Base-by-base conservation (phyloP, 805 yeast species). In the Brettanomyces nanus region DNA sequence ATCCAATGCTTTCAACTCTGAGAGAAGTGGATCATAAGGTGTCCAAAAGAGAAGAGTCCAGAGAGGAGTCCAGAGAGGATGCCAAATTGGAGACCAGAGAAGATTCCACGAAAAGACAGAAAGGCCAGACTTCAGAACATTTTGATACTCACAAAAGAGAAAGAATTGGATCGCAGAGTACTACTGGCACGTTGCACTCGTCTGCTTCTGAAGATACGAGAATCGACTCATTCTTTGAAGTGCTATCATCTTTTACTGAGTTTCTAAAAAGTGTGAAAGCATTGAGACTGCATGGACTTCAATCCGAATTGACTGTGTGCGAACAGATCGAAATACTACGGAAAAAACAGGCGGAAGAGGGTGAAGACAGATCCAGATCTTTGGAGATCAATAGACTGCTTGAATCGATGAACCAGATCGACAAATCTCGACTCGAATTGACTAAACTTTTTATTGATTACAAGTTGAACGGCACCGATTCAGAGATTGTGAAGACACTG, bases 361-460 rank as follows among this genome's bases (percentile, higher is more conserved):
- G 15, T 3, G 27, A 26, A 13, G 36, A 22, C 10, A 33, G 27
- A 4, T 10, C 14, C 5, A 34, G 28, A 26, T 13, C 11, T 9
- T 15, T 19, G 27, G 33, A 29, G 25, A 4, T 28, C 5, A 19
- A 35, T 7, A 6, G 26, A 1, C 7, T 19, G 6, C 10, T 31
- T 18, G 18, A 21, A 3, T 5, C 15, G 5, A 27, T 38, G 19
- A 33, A 19, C 13, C 6, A 25, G 9, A 22, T 34, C 18, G 46
- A 43, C 21, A 17, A 29, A 3, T 52, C 50, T 18, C 42, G 46
- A 4, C 17, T 56, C 5, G 37, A 45, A 4, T 35, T 59, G 23
- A 41, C 52, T 21, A 53, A 52, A 31, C 40, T 54, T n/a, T 58
- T 58, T 41, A 42, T 59, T 21, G 61, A 56, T 37, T 59, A 59